These are phyloP conservation scores for Lycium barbarum DNA, from an alignment of 257 asterid species.

Conservation along the genomic window DNA sequence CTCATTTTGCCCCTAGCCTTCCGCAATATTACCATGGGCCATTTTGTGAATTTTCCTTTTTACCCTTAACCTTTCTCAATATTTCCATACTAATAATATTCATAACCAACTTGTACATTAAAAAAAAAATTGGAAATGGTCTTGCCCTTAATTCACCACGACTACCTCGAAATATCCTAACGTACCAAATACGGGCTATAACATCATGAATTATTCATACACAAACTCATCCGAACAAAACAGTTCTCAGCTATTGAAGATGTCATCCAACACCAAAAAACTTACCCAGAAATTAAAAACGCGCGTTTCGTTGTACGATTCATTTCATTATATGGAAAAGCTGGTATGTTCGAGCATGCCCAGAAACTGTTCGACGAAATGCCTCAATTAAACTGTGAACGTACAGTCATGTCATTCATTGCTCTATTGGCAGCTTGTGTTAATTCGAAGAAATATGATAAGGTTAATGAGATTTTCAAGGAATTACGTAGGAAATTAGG, in stretches of 20 bases:
- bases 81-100: too few relatives aligned
- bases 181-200: too few relatives aligned
- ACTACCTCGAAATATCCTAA: too few relatives aligned
- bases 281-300: constrained; percentile 30
- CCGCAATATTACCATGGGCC: too few relatives aligned
- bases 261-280: constrained; percentile 35
- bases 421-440: constrained; percentile 54
- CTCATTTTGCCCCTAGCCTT: too few relatives aligned
- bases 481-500: constrained; percentile 21
- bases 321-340: constrained; percentile 44
- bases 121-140: too few relatives aligned
- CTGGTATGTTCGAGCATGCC: constrained; percentile 51
- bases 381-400: constrained; percentile 38
- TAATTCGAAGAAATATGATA: constrained; percentile 37
- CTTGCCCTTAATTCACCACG: too few relatives aligned
- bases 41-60: too few relatives aligned
- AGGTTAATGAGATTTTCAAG: neutral
- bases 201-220: constrained; percentile 29
- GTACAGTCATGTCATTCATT: constrained; percentile 47
- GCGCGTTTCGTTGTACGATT: constrained; percentile 35
- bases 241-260: constrained; percentile 34
- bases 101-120: too few relatives aligned
- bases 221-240: constrained; percentile 13
- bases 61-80: too few relatives aligned
- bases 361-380: constrained; percentile 55